Evolutionary conservation across 148 eudicot genomes (phyloP).

Genomic region (Rhododendron mucronatum): DNA sequence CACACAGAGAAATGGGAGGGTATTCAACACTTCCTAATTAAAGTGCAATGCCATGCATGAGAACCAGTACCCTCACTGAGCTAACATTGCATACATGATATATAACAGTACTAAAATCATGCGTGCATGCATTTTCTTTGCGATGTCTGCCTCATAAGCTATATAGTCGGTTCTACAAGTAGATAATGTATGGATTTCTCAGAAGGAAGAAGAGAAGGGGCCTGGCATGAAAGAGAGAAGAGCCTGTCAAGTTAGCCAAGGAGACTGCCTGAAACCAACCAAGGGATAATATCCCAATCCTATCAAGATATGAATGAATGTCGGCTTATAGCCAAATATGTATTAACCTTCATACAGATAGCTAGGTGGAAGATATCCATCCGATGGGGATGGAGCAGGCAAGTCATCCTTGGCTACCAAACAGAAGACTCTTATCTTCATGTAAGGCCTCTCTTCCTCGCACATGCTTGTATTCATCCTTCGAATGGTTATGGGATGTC

Average conservation of each 20-base stretch:
- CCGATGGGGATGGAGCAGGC: conserved; percentile 9
- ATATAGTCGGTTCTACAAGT: background rate
- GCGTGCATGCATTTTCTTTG: background rate
- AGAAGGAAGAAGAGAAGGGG: background rate
- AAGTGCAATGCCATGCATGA: background rate
- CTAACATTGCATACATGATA: background rate
- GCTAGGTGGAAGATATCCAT: background rate
- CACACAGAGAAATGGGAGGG: background rate
- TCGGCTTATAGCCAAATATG: background rate
- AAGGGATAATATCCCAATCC: conserved; percentile 1
- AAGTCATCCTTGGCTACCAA: conserved; percentile 14
- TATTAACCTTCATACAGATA: background rate
- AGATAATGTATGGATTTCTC: background rate
- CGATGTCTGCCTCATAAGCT: background rate
- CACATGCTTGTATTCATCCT: background rate
- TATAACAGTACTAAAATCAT: background rate
- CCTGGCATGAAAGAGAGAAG: conserved; percentile 10
- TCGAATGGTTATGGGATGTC: background rate
- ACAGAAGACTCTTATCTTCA: conserved; percentile 1
- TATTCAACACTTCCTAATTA: background rate
- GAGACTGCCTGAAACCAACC: conserved; percentile 14
- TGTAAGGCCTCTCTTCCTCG: conserved; percentile 12
- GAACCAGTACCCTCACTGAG: background rate
- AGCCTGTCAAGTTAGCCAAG: conserved; percentile 9
- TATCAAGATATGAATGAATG: background rate